A percentile compares a stretch with the other conserved stretches of the same genome.
Evolutionary conservation across 805 yeast species (phyloP).

Genomic region (Spathaspora gorwiae): DNA sequence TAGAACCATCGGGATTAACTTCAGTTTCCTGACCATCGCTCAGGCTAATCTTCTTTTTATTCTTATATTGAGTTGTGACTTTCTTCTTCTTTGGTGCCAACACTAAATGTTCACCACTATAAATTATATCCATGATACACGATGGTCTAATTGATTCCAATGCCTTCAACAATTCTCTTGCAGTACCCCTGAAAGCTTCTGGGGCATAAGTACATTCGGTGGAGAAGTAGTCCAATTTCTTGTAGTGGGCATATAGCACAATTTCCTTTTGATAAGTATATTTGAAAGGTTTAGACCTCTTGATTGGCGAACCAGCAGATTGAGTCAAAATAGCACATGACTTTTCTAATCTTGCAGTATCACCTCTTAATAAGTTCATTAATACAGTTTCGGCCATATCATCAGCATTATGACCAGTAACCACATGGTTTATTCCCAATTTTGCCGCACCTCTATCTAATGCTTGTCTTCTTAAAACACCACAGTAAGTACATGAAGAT

Average conservation of each 20-base stretch:
- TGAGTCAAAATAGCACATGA: conserved; percentile 84
- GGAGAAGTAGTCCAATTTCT: conserved; percentile 88
- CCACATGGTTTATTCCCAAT: conserved; percentile 81
- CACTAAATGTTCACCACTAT: conserved; percentile 84
- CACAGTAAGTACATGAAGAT: conserved; percentile 96
- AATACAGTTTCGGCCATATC: conserved; percentile 98
- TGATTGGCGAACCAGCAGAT: conserved; percentile 81
- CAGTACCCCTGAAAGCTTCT: conserved; percentile 97
- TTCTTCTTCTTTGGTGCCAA: conserved; percentile 53
- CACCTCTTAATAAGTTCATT: conserved; percentile 95
- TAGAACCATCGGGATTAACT: conserved; percentile 59
- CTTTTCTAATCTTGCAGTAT: conserved; percentile 83
- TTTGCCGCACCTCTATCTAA: conserved; percentile 92
- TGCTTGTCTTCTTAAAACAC: conserved; percentile 94
- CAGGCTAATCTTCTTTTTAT: conserved; percentile 16
- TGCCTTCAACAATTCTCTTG: conserved; percentile 85
- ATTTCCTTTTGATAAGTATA: conserved; percentile 96
- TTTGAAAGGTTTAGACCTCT: conserved; percentile 92
- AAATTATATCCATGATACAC: conserved; percentile 89
- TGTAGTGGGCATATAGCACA: conserved; percentile 94
- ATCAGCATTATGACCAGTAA: conserved; percentile 98
- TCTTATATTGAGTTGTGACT: conserved; percentile 31
- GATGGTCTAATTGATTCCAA: conserved; percentile 88
- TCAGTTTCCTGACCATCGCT: conserved; percentile 38
- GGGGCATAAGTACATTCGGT: conserved; percentile 99